phyloP scores from a whole-genome alignment of 306 rosid species.

The Casuarina cunninghamiana region DNA sequence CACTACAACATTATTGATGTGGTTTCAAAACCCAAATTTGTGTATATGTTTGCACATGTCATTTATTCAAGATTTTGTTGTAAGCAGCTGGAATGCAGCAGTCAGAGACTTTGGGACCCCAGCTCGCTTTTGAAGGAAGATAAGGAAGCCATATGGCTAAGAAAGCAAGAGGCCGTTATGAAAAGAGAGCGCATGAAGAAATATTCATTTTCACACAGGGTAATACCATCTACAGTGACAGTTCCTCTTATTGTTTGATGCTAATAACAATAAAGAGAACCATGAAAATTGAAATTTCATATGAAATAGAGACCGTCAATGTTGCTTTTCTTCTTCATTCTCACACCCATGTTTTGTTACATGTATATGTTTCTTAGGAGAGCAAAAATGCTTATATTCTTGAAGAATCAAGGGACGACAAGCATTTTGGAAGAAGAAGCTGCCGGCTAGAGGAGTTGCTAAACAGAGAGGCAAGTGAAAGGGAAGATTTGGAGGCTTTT shows the following conservation, averaged over 20 bases:
- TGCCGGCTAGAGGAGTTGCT: conserved; percentile 46
- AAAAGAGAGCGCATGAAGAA: conserved; percentile 82
- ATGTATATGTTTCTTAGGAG: conserved; percentile 42
- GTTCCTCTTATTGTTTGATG: background rate
- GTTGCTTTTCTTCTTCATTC: background rate
- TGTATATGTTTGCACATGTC: conserved; percentile 23
- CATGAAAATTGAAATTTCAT: too few species aligned
- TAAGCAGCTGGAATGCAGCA: conserved; percentile 48
- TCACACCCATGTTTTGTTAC: background rate
- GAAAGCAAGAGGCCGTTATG: conserved; percentile 63
- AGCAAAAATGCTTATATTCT: conserved; percentile 41
- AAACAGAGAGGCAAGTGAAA: conserved; percentile 32
- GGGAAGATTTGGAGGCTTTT: conserved; percentile 18
- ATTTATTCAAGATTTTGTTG: conserved; percentile 23
- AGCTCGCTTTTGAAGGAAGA: conserved; percentile 59
- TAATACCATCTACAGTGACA: conserved; percentile 29
- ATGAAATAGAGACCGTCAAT: too few species aligned
- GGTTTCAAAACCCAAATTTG: background rate
- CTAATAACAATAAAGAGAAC: too few species aligned
- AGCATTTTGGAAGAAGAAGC: conserved; percentile 38
- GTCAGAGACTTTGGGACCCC: conserved; percentile 62
- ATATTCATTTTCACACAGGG: conserved; percentile 79
- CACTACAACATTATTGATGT: background rate
- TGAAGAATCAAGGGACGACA: conserved; percentile 37
- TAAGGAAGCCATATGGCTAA: conserved; percentile 50